These are phyloP conservation scores for Cylindrodendrum hubeiense DNA, from an alignment of 2,329 filamentous ascomycete genomes.

Conservation along the genomic window DNA sequence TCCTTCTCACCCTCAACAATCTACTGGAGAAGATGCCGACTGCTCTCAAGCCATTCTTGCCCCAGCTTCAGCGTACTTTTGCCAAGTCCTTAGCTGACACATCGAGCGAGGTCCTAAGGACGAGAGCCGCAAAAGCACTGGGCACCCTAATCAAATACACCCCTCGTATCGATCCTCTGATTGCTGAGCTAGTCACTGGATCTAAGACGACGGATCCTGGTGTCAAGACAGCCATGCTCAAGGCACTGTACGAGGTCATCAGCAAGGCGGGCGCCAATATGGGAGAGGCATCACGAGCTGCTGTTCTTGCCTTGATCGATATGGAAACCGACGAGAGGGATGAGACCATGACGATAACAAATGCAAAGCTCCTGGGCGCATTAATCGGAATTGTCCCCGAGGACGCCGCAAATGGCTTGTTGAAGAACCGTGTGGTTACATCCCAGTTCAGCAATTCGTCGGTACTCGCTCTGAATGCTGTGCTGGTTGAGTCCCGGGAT, in stretches of 20 bases:
- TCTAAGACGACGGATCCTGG: conserved; percentile 88
- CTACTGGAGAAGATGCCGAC: conserved; percentile 96
- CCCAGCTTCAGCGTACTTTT: conserved; percentile 96
- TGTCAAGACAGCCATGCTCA: conserved; percentile 95
- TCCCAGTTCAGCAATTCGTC: conserved; percentile 82
- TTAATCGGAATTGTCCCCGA: conserved; percentile 87
- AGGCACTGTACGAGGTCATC: conserved; percentile 95
- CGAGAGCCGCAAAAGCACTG: conserved; percentile 90
- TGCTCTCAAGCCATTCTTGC: conserved; percentile 95
- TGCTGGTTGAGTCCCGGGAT: conserved; percentile 83
- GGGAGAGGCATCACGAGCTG: conserved; percentile 87
- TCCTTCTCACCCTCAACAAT: conserved; percentile 94
- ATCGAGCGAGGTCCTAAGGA: conserved; percentile 88
- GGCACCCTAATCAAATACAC: conserved; percentile 97
- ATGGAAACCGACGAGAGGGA: conserved; percentile 82
- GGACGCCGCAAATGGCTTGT: conserved; percentile 71
- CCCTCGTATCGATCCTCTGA: conserved; percentile 93
- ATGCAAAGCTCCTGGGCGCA: conserved; percentile 89
- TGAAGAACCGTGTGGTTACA: conserved; percentile 83
- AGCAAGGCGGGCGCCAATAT: conserved; percentile 95
- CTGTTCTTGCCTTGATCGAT: conserved; percentile 92
- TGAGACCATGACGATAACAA: conserved; percentile 85
- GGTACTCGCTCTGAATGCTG: conserved; percentile 87
- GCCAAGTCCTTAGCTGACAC: conserved; percentile 95
- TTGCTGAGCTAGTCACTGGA: conserved; percentile 92